Base-by-base conservation (phyloP, 2,329 filamentous ascomycete species). In the Venturia effusa region DNA sequence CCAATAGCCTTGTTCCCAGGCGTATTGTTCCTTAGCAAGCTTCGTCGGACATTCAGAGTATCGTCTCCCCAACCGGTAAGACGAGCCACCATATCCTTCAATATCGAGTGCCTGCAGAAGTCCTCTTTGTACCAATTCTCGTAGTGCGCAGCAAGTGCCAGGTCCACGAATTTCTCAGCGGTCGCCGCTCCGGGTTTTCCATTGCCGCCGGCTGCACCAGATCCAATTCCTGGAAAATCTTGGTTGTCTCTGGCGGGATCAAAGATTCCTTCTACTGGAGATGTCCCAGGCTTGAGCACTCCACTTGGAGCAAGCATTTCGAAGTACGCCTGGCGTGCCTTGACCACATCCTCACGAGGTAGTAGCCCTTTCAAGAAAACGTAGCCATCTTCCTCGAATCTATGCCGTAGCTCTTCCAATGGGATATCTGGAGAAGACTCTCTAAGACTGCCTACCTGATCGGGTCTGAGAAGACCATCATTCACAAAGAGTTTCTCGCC, bases 1-100 rank as follows among this genome's bases (percentile, higher is more conserved):
- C 83, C 82, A 66, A 84, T 84, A 0, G 82, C 81, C 66, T 82
- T 81, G 60, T 81, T 83, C 0, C 78, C 77, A 0, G 83, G 83
- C 0, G 80, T 81, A 67, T 84, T 84, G 66, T 84, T 84, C 43
- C 83, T 73, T 62, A 85, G 70, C 13, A 85, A 69, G 1, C 81
- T 83, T 39, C 83, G 73, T 8, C 76, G 72, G 3, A 83, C 72
- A 6, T 68, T 73, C 3, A 82, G 69, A 0, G 80, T 81, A 51
- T 78, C 69, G 0, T 79, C 75, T 0, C 76, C 79, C 83, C 84
- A 86, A 0, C 79, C 81, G 0, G 79, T 82, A 57, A 86, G 76
- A 4, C 71, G 71, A 0, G 79, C 76, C 22, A 85, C 73, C 55
- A 83, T 84, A 1, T 78, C 74, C 15, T 73, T 73, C 34, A 86